Percentiles rank a stretch among this genome's conserved stretches.
Conservation (phyloP, 768 basidiomycete genomes). For the Podaxis sp. region DNA sequence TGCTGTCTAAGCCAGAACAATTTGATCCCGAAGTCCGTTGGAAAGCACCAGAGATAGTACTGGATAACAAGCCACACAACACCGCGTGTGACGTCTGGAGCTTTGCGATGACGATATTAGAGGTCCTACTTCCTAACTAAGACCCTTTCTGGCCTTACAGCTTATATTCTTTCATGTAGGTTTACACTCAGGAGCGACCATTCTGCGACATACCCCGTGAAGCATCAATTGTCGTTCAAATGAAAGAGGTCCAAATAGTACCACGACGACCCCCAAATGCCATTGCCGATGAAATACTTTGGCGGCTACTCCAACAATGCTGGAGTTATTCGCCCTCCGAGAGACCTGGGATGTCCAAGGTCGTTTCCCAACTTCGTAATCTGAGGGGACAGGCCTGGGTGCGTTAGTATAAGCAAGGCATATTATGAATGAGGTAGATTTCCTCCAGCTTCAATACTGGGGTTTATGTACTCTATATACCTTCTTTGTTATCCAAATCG, state of each 20-base stretch:
- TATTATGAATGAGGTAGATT: not conserved
- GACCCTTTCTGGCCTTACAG: not conserved
- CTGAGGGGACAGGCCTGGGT: not conserved
- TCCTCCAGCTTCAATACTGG: no score
- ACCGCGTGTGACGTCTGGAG: constrained; percentile 5
- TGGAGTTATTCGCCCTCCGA: not conserved
- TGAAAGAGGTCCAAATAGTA: not conserved
- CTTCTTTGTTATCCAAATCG: no score
- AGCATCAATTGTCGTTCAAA: not conserved
- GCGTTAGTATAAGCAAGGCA: not conserved
- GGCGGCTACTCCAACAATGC: not conserved
- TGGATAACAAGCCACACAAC: not conserved
- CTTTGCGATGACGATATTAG: not conserved
- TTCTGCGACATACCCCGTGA: not conserved
- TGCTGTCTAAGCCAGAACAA: not conserved
- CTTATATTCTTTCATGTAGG: not conserved
- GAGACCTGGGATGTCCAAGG: not conserved
- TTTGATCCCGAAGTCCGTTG: not conserved
- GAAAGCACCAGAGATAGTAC: not conserved
- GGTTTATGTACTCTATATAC: no score
- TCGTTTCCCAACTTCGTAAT: not conserved
- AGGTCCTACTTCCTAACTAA: not conserved
- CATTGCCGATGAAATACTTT: not conserved
- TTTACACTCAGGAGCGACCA: not conserved
- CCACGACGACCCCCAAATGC: not conserved